These are phyloP conservation scores for Cercospora nicotianae DNA, from an alignment of 2,329 filamentous ascomycete species.

Conservation along the genomic window DNA sequence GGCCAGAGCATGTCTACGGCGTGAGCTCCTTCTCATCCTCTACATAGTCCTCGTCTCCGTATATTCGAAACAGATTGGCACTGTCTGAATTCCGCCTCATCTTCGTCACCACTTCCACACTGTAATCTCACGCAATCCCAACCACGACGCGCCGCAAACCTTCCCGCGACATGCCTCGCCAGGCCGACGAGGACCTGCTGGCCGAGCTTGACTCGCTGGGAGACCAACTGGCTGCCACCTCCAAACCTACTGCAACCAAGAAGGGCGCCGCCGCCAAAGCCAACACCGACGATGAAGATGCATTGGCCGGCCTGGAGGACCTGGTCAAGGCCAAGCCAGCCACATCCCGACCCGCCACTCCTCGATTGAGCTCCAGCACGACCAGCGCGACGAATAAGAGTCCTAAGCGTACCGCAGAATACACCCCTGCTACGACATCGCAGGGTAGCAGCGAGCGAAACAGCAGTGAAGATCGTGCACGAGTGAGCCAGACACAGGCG, in stretches of 20 bases:
- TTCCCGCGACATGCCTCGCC: constrained; percentile 43
- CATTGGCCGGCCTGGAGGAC: constrained; percentile 83
- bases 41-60: not conserved
- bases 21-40: not conserved
- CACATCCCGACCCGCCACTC: constrained; percentile 75
- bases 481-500: constrained; percentile 38
- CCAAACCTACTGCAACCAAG: constrained; percentile 41
- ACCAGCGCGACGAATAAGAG: constrained; percentile 42
- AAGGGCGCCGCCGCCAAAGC: constrained; percentile 34
- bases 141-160: constrained; percentile 32
- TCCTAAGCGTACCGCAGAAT: constrained; percentile 36
- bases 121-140: not conserved
- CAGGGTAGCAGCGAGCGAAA: constrained; percentile 53
- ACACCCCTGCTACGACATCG: constrained; percentile 53
- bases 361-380: constrained; percentile 59
- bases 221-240: constrained; percentile 30
- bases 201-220: constrained; percentile 32
- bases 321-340: constrained; percentile 68
- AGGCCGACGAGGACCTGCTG: constrained; percentile 40
- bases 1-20: not conserved
- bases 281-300: constrained; percentile 61
- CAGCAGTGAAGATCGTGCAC: constrained; percentile 62
- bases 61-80: not conserved
- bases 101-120: not conserved
- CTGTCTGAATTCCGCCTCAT: not conserved